phyloP scores from a whole-genome alignment of 768 basidiomycete species.

The Leccinum disarticulatum region DNA sequence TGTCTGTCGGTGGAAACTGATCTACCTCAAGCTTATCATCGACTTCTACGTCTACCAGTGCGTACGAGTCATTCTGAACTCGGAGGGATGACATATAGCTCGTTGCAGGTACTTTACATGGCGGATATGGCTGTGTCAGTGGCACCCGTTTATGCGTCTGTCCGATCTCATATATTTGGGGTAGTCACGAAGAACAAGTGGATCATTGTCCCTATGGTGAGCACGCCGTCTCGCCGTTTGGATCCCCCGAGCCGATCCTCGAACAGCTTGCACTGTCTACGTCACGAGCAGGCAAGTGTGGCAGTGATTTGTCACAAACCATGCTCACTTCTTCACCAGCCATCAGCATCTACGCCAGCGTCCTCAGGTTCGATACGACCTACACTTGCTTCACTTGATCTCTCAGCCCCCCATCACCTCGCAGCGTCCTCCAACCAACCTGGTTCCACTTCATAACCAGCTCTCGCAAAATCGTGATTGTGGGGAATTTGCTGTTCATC shows the following conservation, averaged over 20 bases:
- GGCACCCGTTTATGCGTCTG: neutral
- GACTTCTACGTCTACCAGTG: conserved; percentile 30
- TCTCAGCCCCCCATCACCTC: neutral
- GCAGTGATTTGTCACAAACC: neutral
- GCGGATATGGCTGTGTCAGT: conserved; percentile 31
- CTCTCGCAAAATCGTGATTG: conserved; percentile 10
- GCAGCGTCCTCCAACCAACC: conserved; percentile 3
- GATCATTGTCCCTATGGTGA: conserved; percentile 24
- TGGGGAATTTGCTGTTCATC: conserved; percentile 27
- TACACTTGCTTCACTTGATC: neutral
- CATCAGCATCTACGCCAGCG: conserved; percentile 13
- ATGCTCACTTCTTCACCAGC: conserved; percentile 3
- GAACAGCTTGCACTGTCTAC: conserved; percentile 16
- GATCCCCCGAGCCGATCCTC: neutral
- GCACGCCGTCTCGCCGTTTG: neutral
- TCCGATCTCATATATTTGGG: conserved; percentile 4
- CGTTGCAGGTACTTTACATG: conserved; percentile 28
- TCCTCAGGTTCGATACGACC: conserved; percentile 18
- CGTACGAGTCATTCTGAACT: neutral
- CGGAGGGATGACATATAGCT: neutral
- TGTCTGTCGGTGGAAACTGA: conserved; percentile 3
- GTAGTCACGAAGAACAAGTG: conserved; percentile 17
- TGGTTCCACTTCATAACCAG: conserved; percentile 13
- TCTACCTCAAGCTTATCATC: conserved; percentile 18
- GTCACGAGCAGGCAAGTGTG: conserved; percentile 22